Percentiles rank a stretch among this genome's conserved stretches.
Evolutionary conservation across 306 rosid genomes (phyloP).

Genomic region (Trifolium subterraneum): DNA sequence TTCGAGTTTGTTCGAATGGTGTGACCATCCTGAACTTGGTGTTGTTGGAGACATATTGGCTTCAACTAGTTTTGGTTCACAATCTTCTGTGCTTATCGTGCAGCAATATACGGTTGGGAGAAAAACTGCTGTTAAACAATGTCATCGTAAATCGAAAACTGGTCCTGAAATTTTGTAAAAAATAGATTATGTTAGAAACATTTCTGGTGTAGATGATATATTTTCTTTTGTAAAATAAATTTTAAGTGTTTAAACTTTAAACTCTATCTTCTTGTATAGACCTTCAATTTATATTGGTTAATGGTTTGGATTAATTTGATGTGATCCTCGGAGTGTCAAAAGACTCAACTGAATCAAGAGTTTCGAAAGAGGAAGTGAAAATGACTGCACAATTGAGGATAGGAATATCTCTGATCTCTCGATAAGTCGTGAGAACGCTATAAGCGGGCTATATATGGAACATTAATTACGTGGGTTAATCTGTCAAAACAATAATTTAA

Average conservation of each 20-base stretch:
- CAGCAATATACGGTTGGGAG: constrained; percentile 42
- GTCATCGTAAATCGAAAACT: neutral
- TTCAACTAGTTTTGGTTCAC: constrained; percentile 41
- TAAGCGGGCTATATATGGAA: no score
- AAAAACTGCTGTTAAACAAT: neutral
- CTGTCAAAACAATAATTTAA: no score
- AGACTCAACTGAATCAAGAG: no score
- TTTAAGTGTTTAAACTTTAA: neutral
- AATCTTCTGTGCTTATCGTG: constrained; percentile 55
- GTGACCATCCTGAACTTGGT: constrained; percentile 58
- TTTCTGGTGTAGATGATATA: no score
- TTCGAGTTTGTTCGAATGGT: constrained; percentile 44
- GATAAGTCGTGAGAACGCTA: no score
- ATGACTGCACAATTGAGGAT: no score
- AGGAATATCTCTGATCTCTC: no score
- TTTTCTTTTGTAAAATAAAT: no score
- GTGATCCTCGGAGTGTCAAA: no score
- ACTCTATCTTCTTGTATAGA: neutral
- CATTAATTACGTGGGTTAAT: no score
- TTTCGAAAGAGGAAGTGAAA: no score
- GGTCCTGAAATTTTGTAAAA: neutral
- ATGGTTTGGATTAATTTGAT: neutral
- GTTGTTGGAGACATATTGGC: constrained; percentile 34
- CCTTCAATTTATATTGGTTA: neutral
- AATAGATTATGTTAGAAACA: no score